phyloP scores from a whole-genome alignment of 2,329 filamentous ascomycete genomes.

The Geosmithia morbida region DNA sequence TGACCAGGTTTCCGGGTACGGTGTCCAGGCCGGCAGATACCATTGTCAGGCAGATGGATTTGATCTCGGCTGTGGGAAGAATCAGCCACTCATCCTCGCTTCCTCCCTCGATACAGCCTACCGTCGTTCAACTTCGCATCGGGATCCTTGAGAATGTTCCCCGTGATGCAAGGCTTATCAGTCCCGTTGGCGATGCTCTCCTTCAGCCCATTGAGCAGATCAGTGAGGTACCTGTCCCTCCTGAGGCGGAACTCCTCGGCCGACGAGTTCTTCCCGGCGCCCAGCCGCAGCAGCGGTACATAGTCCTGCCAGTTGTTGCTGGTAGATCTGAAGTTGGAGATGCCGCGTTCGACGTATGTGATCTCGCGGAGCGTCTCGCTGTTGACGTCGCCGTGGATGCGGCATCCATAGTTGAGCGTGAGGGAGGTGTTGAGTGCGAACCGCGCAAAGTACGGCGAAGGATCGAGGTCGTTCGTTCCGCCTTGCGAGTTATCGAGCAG shows the following conservation, averaged over 20 bases:
- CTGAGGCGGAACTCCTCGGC: slow-evolving; percentile 53
- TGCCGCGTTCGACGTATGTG: slow-evolving; percentile 57
- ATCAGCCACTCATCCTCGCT: neutral
- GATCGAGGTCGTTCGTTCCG: slow-evolving; percentile 52
- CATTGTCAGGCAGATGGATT: slow-evolving; percentile 71
- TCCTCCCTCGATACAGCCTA: slow-evolving; percentile 4
- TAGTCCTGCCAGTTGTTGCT: slow-evolving; percentile 81
- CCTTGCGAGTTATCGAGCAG: slow-evolving; percentile 28
- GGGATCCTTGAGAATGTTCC: slow-evolving; percentile 38
- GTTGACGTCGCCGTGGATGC: slow-evolving; percentile 57
- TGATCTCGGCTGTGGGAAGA: slow-evolving; percentile 46
- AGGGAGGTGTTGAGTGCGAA: slow-evolving; percentile 66
- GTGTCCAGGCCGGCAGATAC: slow-evolving; percentile 72
- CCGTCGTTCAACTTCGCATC: slow-evolving; percentile 25
- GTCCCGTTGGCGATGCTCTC: slow-evolving; percentile 21
- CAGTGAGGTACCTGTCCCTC: slow-evolving; percentile 51
- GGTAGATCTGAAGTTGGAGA: slow-evolving; percentile 63
- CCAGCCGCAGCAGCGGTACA: slow-evolving; percentile 57
- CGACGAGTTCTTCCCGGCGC: slow-evolving; percentile 44
- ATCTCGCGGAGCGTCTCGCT: slow-evolving; percentile 59
- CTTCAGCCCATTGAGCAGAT: slow-evolving; percentile 46
- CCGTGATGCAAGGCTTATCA: slow-evolving; percentile 25
- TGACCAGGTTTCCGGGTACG: slow-evolving; percentile 64
- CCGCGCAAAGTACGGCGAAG: slow-evolving; percentile 58
- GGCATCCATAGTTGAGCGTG: slow-evolving; percentile 66